Base-by-base conservation (phyloP, 306 rosid species). In the Pueraria montana region DNA sequence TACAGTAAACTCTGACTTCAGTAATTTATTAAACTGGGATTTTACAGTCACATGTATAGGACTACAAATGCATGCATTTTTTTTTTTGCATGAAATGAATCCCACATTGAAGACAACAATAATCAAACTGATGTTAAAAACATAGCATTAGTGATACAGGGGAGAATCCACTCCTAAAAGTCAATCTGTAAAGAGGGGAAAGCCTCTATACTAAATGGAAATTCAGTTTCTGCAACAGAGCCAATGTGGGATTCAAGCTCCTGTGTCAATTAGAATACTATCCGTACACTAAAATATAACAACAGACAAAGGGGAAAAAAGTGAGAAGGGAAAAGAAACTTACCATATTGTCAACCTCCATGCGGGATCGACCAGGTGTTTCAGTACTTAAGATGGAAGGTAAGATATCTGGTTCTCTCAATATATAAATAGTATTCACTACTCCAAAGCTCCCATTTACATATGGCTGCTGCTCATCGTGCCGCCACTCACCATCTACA, bases 401-500 rank as follows among this genome's bases (percentile, higher is more conserved):
- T 83, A 86, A 66, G 24, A 79, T 58, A 85, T 86, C 87, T 11
- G 92, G 87, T 42, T 89, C 94, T 32, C 87, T 86, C 16, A 63
- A 55, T 75, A 92, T 62, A 75, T 86, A 82, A 48, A 91, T 65
- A 32, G 98, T 92, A 84, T 94, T 94, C 64, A 91, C 96, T 53
- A 84, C 68, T 55, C 98, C 98, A 81, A 38, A 87, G 84, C 64
- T 83, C 76, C 93, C 97, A 63, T 52, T 87, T 24, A 82, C 88
- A 87, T 38, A 85, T 52, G 87, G 91, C 69, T 90, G 90, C 64
- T 85, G 92, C 84, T 91, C 97, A 75, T 92, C 95, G 49, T 94
- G 93, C 86, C 88, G 89, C 98, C 96, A 94, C 70, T 88, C 89
- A 61, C 98, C 98, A 74, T 94, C 98, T 46, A 94, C 96, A 24